A percentile compares a stretch with the other conserved stretches of the same genome.
Evolutionary conservation across 2,329 filamentous ascomycete species (phyloP).

Genomic region (Colletotrichum phormii): DNA sequence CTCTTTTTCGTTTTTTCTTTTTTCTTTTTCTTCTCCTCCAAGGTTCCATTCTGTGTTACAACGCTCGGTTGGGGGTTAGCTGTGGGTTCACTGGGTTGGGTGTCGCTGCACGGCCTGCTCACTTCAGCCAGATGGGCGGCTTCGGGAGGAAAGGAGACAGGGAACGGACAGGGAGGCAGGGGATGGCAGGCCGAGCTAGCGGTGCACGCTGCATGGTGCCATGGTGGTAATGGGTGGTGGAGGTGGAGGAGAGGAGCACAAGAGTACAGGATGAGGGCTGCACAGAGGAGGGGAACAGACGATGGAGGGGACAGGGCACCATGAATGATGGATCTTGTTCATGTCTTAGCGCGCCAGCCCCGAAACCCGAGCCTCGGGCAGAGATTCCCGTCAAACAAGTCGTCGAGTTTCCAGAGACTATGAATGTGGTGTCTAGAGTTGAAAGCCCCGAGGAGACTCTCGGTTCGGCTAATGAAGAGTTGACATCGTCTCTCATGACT

Average conservation of each 20-base stretch:
- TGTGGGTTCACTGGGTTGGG: conserved; percentile 22
- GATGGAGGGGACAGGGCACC: conserved; percentile 9
- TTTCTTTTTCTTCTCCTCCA: neutral
- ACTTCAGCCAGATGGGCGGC: neutral
- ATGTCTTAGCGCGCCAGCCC: conserved; percentile 28
- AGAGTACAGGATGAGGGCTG: neutral
- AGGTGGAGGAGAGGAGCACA: neutral
- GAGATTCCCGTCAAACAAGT: neutral
- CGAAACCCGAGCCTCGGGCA: conserved; percentile 27
- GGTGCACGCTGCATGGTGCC: neutral
- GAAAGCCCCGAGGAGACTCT: conserved; percentile 10
- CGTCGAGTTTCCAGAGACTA: neutral
- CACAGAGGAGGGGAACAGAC: neutral
- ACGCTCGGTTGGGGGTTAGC: conserved; percentile 20
- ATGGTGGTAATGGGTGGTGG: neutral
- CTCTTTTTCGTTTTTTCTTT: too few relatives aligned
- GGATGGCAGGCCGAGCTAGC: conserved; percentile 1
- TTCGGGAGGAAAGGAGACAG: neutral
- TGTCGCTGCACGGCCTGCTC: conserved; percentile 7
- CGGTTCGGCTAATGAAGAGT: neutral
- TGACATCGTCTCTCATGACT: neutral
- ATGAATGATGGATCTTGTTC: neutral
- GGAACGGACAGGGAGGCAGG: conserved; percentile 20
- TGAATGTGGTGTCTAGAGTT: neutral
- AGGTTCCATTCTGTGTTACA: neutral